These are phyloP conservation scores for Boletus tylopilopsis DNA, from an alignment of 768 basidiomycete species.

Conservation along the genomic window DNA sequence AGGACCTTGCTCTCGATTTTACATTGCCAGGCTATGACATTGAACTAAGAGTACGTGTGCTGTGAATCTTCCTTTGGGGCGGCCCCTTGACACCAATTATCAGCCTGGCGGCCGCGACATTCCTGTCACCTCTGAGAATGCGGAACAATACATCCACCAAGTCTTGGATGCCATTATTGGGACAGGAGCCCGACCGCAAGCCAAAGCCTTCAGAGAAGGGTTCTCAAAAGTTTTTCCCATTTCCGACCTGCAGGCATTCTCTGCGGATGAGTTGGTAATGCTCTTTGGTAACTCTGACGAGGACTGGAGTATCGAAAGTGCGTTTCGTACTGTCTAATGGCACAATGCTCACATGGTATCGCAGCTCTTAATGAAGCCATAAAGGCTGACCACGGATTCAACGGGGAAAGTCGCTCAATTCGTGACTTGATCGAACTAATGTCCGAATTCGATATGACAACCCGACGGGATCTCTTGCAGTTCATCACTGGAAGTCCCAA, in stretches of 20 bases:
- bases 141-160: constrained; percentile 83
- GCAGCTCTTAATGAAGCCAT: constrained; percentile 83
- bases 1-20: constrained; percentile 92
- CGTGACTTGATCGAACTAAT: constrained; percentile 84
- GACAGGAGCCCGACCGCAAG: constrained; percentile 72
- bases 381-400: constrained; percentile 98
- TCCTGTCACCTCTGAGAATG: constrained; percentile 80
- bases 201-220: constrained; percentile 89
- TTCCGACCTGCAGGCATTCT: constrained; percentile 85
- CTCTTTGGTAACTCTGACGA: constrained; percentile 97
- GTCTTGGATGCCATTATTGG: constrained; percentile 88
- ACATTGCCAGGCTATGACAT: constrained; percentile 95
- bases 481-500: constrained; percentile 98
- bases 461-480: constrained; percentile 86
- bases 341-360: background rate
- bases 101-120: constrained; percentile 79
- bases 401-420: constrained; percentile 89
- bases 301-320: constrained; percentile 93
- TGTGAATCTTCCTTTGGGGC: background rate
- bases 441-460: constrained; percentile 67
- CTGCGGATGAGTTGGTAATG: constrained; percentile 92
- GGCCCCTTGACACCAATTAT: background rate
- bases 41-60: constrained; percentile 67
- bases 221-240: constrained; percentile 97
- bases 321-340: constrained; percentile 27